phyloP scores from a whole-genome alignment of 2,329 filamentous ascomycete species.

The Elsinoe arachidis region DNA sequence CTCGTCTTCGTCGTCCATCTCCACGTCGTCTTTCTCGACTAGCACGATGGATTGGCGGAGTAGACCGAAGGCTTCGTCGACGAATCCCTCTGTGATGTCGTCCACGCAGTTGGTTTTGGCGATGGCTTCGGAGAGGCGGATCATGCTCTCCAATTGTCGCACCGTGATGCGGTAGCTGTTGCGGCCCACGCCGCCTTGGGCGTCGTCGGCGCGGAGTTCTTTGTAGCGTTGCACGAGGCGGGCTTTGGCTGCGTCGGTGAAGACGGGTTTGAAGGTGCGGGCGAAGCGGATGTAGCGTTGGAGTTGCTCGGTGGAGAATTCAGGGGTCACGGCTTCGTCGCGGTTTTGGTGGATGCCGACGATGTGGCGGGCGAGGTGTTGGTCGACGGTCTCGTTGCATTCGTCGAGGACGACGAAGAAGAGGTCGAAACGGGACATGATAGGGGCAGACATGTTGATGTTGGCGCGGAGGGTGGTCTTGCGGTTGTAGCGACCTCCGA shows the following conservation, averaged over 20 bases:
- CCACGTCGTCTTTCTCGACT: slow-evolving; percentile 94
- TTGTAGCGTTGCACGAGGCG: slow-evolving; percentile 90
- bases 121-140: slow-evolving; percentile 92
- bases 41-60: slow-evolving; percentile 92
- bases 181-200: slow-evolving; percentile 83
- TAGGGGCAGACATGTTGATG: slow-evolving; percentile 97
- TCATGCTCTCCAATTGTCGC: slow-evolving; percentile 89
- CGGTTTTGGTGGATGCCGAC: slow-evolving; percentile 87
- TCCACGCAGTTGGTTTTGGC: slow-evolving; percentile 95
- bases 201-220: slow-evolving; percentile 84
- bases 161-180: slow-evolving; percentile 98
- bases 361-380: slow-evolving; percentile 88
- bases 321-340: slow-evolving; percentile 82
- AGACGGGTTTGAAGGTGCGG: slow-evolving; percentile 85
- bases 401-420: slow-evolving; percentile 98
- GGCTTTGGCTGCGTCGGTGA: slow-evolving; percentile 77
- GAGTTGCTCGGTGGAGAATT: slow-evolving; percentile 91
- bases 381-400: slow-evolving; percentile 84
- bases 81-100: slow-evolving; percentile 75
- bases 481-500: slow-evolving; percentile 92
- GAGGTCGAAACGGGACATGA: slow-evolving; percentile 98
- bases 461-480: slow-evolving; percentile 89
- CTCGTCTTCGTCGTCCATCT: slow-evolving; percentile 71
- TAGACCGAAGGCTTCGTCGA: slow-evolving; percentile 84
- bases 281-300: slow-evolving; percentile 97